Percentiles rank a stretch among this genome's conserved stretches.
phyloP scores from a whole-genome alignment of 2,329 filamentous ascomycete genomes.

The Shiraia bambusicola region DNA sequence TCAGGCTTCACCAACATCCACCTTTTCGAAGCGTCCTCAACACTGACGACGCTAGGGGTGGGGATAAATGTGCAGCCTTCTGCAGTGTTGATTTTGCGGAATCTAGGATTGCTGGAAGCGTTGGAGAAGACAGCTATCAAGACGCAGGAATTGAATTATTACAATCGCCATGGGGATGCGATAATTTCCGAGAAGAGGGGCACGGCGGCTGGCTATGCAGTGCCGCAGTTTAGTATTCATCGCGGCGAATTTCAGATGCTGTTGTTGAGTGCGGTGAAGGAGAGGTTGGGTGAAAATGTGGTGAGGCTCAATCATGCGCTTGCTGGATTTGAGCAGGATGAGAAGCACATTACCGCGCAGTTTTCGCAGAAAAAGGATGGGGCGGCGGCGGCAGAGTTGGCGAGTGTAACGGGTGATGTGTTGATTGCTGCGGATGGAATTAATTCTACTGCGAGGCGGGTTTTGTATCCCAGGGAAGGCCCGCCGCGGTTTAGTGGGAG shows the following conservation, averaged over 20 bases:
- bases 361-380: conserved; percentile 37
- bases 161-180: conserved; percentile 47
- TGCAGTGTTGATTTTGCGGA: conserved; percentile 49
- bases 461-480: conserved; percentile 49
- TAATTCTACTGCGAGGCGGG: conserved; percentile 46
- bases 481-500: conserved; percentile 50
- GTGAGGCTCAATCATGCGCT: conserved; percentile 47
- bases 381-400: conserved; percentile 30
- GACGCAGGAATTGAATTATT: conserved; percentile 50
- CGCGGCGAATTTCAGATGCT: conserved; percentile 51
- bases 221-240: conserved; percentile 51
- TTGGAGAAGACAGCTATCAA: conserved; percentile 46
- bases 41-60: conserved; percentile 48
- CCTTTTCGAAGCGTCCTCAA: conserved; percentile 47
- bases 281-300: conserved; percentile 43
- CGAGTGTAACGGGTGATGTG: conserved; percentile 37
- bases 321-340: conserved; percentile 40
- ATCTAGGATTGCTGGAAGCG: conserved; percentile 46
- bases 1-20: conserved; percentile 58
- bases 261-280: conserved; percentile 46
- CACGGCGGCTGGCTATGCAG: conserved; percentile 44
- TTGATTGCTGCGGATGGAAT: conserved; percentile 50
- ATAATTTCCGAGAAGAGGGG: conserved; percentile 50
- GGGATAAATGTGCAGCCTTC: conserved; percentile 53
- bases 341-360: conserved; percentile 41